These are phyloP conservation scores for Medicago lupulina DNA, from an alignment of 306 rosid genomes.

Conservation along the genomic window DNA sequence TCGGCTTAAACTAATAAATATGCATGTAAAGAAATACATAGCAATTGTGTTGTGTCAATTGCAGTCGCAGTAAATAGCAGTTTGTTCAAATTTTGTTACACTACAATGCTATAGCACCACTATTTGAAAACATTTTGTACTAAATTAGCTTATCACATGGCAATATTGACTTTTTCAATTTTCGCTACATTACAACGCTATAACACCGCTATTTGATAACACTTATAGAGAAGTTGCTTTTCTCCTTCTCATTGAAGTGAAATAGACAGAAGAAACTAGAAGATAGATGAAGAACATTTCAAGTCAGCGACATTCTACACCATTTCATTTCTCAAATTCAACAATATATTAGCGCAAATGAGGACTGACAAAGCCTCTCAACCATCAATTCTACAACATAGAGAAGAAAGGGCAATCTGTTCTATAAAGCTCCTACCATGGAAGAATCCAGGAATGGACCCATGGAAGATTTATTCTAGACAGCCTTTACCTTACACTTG, in stretches of 20 bases:
- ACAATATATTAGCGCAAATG: not conserved
- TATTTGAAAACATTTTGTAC: too few relatives aligned
- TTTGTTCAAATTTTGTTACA: too few relatives aligned
- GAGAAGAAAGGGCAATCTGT: not conserved
- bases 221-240: not conserved
- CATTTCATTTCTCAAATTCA: not conserved
- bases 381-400: not conserved
- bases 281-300: not conserved
- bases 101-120: too few relatives aligned
- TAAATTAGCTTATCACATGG: too few relatives aligned
- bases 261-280: constrained; percentile 13
- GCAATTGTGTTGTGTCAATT: too few relatives aligned
- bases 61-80: too few relatives aligned
- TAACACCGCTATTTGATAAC: too few relatives aligned
- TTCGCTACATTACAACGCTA: too few relatives aligned
- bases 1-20: constrained; percentile 26
- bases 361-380: not conserved
- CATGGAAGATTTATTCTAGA: not conserved
- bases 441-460: not conserved
- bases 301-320: not conserved
- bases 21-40: constrained; percentile 5
- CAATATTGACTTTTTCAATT: too few relatives aligned
- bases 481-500: not conserved
- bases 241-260: not conserved
- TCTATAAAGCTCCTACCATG: not conserved